A percentile compares a stretch with the other conserved stretches of the same genome.
These are phyloP conservation scores for Lithohypha guttulata DNA, from an alignment of 2,329 filamentous ascomycete species.

Conservation along the genomic window DNA sequence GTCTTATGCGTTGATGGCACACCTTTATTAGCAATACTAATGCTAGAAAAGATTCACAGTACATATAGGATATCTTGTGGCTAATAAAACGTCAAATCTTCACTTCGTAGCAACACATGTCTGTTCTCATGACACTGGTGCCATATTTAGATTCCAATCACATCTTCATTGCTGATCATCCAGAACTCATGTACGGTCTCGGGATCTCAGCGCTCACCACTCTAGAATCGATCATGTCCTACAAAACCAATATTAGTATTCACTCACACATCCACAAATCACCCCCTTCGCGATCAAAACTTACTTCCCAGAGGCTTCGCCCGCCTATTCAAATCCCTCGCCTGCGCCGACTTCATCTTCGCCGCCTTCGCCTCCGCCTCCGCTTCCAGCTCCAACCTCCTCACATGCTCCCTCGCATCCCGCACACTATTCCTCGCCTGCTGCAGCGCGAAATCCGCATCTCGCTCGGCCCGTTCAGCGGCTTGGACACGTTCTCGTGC, in stretches of 20 bases:
- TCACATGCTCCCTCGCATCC: conserved; percentile 54
- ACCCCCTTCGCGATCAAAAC: too few species aligned
- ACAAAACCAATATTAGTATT: too few species aligned
- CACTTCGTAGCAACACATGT: not conserved
- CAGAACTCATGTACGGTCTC: too few species aligned
- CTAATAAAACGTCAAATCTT: not conserved
- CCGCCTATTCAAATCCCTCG: conserved; percentile 54
- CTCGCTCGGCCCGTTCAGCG: conserved; percentile 53
- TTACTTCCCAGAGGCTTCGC: conserved; percentile 59
- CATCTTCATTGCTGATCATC: not conserved
- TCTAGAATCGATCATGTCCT: conserved; percentile 1
- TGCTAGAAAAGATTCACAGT: not conserved
- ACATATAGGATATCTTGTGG: not conserved
- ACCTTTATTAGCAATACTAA: not conserved
- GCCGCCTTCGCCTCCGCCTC: conserved; percentile 45
- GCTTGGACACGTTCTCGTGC: conserved; percentile 51
- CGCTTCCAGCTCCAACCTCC: conserved; percentile 53
- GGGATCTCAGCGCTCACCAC: not conserved
- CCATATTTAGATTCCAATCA: not conserved
- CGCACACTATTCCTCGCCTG: conserved; percentile 48
- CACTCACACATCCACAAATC: too few species aligned
- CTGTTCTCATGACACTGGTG: not conserved
- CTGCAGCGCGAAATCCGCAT: conserved; percentile 54
- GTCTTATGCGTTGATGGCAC: not conserved
- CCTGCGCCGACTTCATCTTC: conserved; percentile 58